Evolutionary conservation across 257 asterid species (phyloP).

Genomic region (Linderniella brevidens): DNA sequence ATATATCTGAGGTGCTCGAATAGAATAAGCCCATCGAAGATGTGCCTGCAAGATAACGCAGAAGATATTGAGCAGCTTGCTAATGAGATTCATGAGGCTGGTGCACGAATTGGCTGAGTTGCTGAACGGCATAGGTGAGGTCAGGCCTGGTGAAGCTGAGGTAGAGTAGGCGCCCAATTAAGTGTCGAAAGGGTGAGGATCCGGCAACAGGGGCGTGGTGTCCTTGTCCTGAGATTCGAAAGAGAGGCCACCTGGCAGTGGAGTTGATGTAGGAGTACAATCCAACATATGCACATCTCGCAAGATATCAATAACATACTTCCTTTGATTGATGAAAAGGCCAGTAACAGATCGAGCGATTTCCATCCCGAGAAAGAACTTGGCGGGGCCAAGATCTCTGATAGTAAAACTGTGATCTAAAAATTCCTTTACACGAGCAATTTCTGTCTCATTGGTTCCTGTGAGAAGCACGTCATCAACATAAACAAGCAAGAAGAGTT

Average conservation of each 20-base stretch:
- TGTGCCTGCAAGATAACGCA: neutral
- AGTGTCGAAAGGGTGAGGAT: neutral
- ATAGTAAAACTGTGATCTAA: neutral
- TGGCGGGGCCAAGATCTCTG: neutral
- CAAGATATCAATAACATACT: neutral
- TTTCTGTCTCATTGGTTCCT: fast-evolving
- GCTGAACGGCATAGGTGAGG: neutral
- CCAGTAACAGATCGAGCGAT: neutral
- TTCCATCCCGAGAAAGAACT: slow-evolving; percentile 2
- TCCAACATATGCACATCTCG: neutral
- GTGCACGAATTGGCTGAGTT: neutral
- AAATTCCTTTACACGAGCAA: neutral
- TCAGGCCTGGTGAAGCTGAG: neutral
- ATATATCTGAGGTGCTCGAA: neutral
- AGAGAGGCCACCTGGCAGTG: neutral
- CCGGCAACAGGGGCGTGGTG: neutral
- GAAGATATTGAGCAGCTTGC: neutral
- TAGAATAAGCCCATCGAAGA: neutral
- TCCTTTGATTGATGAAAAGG: neutral
- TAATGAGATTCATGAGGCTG: neutral
- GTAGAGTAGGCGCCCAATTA: neutral
- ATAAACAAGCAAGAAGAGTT: neutral
- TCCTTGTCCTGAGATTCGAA: neutral
- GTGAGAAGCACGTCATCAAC: neutral
- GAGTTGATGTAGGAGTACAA: neutral